These are phyloP conservation scores for Alternaria incomplexa DNA, from an alignment of 2,329 filamentous ascomycete genomes.

Conservation along the genomic window DNA sequence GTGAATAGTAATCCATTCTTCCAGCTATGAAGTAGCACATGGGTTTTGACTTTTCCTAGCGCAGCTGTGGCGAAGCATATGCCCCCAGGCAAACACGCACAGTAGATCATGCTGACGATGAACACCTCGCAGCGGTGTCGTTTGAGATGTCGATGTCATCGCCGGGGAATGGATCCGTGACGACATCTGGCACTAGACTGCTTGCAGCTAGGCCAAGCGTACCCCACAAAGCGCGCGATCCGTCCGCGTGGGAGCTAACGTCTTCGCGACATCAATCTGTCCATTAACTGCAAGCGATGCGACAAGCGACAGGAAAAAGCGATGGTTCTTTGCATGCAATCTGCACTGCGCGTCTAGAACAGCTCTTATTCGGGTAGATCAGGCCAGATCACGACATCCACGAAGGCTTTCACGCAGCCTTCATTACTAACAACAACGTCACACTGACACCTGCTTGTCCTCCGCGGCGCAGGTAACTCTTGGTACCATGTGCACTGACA, in stretches of 20 bases:
- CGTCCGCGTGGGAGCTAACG: neutral
- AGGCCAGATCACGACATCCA: neutral
- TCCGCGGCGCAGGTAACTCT: constrained; percentile 6
- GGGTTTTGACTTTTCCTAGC: neutral
- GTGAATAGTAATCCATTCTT: neutral
- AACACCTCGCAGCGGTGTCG: neutral
- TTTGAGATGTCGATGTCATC: constrained; percentile 1
- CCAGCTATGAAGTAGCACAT: neutral
- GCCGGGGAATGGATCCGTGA: neutral
- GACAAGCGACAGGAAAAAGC: neutral
- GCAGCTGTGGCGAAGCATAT: neutral
- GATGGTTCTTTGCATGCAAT: neutral
- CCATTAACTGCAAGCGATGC: neutral
- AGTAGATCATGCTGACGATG: constrained; percentile 8
- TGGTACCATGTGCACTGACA: neutral
- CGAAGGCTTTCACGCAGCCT: neutral
- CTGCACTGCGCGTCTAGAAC: neutral
- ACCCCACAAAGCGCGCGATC: constrained; percentile 1
- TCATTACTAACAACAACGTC: constrained; percentile 18
- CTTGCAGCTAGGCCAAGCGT: constrained; percentile 1
- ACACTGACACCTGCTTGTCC: constrained; percentile 16
- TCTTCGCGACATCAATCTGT: neutral
- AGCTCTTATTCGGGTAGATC: neutral
- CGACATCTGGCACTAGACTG: constrained; percentile 6
- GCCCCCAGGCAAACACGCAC: neutral